Base-by-base conservation (phyloP, 2,329 filamentous ascomycete genomes). In the Colletotrichum chrysophilum region DNA sequence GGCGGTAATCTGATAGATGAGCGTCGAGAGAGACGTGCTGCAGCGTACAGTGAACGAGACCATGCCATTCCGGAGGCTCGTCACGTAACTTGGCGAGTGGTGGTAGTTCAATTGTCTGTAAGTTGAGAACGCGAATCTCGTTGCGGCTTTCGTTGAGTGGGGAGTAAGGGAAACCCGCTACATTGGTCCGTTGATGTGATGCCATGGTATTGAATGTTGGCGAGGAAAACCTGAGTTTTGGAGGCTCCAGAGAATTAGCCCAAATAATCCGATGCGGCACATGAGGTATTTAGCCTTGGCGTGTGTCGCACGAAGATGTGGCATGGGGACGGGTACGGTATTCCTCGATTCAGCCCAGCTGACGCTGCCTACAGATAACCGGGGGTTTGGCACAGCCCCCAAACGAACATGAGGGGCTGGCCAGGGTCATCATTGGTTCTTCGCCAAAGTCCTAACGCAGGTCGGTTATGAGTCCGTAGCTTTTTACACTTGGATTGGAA, bases 51-150 rank as follows among this genome's bases (percentile, higher is more conserved):
- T 73, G 71, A 5, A 73, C 71, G 5, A 73, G 71, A 1, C 71
- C 71, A 26, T 73, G 71, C 71, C 71, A 73, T 43, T 73, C 71
- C 12, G 56, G 38, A 24, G 71, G 71, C 56, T 73, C 71, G 9
- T 73, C 55, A 5, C 71, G 71, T 3, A 73, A 56, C 4, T 73
- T 73, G 14, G 28, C 66, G 5, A 73, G 71, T 14, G 71, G 66
- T 9, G 71, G 71, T 4, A 67, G 66, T 10, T 73, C 71, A 14
- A 73, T 48, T 4, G 55, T 64, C 38, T 73, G 71, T 28, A 73
- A 38, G 38, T 26, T 73, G 28, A 73, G 71, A 14, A 73, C 71
- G 6, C 71, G 66, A 14, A 73, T 73, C 66, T 73, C 71, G 18
- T 73, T 73, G 8, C 38, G 38, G 8, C n/a, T 24, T 12, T 73